These are phyloP conservation scores for Pezicula neosporulosa DNA, from an alignment of 2,329 filamentous ascomycete genomes.

Conservation along the genomic window DNA sequence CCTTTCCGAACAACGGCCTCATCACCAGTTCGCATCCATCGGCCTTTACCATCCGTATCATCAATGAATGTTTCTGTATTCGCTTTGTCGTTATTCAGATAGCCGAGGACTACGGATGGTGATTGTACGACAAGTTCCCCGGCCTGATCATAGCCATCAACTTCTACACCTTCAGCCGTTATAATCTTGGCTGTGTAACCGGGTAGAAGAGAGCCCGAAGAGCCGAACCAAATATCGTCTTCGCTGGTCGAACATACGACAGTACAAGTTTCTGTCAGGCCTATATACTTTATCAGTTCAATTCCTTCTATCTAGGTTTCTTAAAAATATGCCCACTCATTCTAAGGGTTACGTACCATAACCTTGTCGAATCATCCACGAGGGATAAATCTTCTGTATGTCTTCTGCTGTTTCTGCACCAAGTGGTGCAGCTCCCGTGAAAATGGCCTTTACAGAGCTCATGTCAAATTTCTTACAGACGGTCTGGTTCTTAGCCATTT, in stretches of 20 bases:
- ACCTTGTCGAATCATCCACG: slow-evolving; percentile 65
- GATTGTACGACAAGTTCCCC: slow-evolving; percentile 80
- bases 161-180: slow-evolving; percentile 64
- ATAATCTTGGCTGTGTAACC: slow-evolving; percentile 64
- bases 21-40: slow-evolving; percentile 83
- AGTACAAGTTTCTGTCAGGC: slow-evolving; percentile 74
- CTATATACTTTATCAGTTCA: slow-evolving; percentile 29
- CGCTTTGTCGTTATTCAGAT: slow-evolving; percentile 81
- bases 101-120: slow-evolving; percentile 76
- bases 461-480: slow-evolving; percentile 66
- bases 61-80: slow-evolving; percentile 73
- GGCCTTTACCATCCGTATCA: slow-evolving; percentile 58
- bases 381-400: slow-evolving; percentile 57
- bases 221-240: slow-evolving; percentile 66
- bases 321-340: not conserved
- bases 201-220: slow-evolving; percentile 68
- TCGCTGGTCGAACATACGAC: slow-evolving; percentile 59
- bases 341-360: slow-evolving; percentile 49
- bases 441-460: slow-evolving; percentile 60
- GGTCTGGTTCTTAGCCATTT: slow-evolving; percentile 63
- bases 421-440: slow-evolving; percentile 75
- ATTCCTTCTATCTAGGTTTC: not conserved
- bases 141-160: slow-evolving; percentile 67
- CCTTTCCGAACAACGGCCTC: slow-evolving; percentile 68
- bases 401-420: slow-evolving; percentile 69